These are phyloP conservation scores for Furcasterigmium furcatum DNA, from an alignment of 2,329 filamentous ascomycete genomes.

Conservation along the genomic window DNA sequence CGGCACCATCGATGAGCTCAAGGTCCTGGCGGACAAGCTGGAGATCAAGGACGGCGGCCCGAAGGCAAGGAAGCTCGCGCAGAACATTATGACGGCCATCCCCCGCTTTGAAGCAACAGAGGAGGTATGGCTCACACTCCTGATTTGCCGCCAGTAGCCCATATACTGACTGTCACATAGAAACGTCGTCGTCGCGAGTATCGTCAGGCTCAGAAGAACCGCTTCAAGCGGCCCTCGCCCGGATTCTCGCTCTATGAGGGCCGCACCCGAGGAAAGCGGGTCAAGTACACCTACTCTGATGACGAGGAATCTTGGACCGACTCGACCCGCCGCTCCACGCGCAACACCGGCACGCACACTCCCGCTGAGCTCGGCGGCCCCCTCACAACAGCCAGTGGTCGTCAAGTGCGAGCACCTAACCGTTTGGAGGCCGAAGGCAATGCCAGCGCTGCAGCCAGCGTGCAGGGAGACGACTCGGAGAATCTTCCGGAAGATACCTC, in stretches of 20 bases:
- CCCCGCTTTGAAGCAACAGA: slow-evolving; percentile 91
- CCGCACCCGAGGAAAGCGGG: slow-evolving; percentile 89
- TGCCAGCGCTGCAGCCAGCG: slow-evolving; percentile 42
- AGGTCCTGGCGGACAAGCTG: slow-evolving; percentile 71
- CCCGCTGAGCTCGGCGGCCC: slow-evolving; percentile 63
- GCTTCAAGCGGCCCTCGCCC: slow-evolving; percentile 82
- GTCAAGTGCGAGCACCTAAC: slow-evolving; percentile 71
- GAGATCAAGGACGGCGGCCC: slow-evolving; percentile 74
- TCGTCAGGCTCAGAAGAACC: slow-evolving; percentile 77
- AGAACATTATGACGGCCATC: slow-evolving; percentile 75
- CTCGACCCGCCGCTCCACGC: slow-evolving; percentile 64
- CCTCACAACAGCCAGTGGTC: slow-evolving; percentile 77
- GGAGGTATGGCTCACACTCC: slow-evolving; percentile 52
- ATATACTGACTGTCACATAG: slow-evolving; percentile 35
- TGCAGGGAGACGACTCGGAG: slow-evolving; percentile 40
- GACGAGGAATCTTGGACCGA: slow-evolving; percentile 72
- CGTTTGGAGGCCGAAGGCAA: slow-evolving; percentile 62
- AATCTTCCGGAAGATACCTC: slow-evolving; percentile 20
- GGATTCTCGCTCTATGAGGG: slow-evolving; percentile 95
- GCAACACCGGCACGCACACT: slow-evolving; percentile 72
- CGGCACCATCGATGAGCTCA: slow-evolving; percentile 84
- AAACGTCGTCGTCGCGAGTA: slow-evolving; percentile 95
- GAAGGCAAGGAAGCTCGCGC: slow-evolving; percentile 73
- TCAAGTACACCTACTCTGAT: slow-evolving; percentile 95
- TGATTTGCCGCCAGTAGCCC: not conserved